These are phyloP conservation scores for Ceratocystis cacaofunesta DNA, from an alignment of 2,329 filamentous ascomycete species.

Conservation along the genomic window DNA sequence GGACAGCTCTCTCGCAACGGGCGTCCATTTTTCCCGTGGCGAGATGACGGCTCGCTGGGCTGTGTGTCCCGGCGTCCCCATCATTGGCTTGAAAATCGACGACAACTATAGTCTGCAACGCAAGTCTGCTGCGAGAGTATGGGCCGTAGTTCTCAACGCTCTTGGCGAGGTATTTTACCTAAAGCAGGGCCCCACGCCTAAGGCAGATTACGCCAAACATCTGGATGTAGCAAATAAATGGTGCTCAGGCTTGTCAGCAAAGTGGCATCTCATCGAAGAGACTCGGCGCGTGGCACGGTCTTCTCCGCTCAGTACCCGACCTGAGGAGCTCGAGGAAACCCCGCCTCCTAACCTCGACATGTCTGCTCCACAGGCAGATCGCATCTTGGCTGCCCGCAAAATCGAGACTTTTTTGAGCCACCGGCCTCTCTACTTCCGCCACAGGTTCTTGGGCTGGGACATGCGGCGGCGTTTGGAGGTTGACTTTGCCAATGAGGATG, in stretches of 20 bases:
- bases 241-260: conserved; percentile 61
- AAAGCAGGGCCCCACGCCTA: conserved; percentile 49
- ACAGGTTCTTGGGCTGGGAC: conserved; percentile 72
- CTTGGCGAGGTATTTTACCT: conserved; percentile 84
- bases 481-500: conserved; percentile 74
- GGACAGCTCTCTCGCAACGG: conserved; percentile 27
- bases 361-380: conserved; percentile 45
- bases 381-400: conserved; percentile 62
- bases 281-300: conserved; percentile 57
- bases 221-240: conserved; percentile 56
- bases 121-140: conserved; percentile 55
- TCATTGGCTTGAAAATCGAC: conserved; percentile 70
- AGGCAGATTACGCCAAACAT: conserved; percentile 32
- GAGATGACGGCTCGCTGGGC: conserved; percentile 82
- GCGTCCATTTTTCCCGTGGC: conserved; percentile 51
- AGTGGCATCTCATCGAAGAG: conserved; percentile 67
- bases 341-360: conserved; percentile 6
- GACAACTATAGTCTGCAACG: conserved; percentile 63
- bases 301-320: conserved; percentile 57
- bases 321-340: conserved; percentile 31
- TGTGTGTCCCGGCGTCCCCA: conserved; percentile 81
- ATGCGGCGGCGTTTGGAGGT: conserved; percentile 77
- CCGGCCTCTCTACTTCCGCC: conserved; percentile 63
- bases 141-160: conserved; percentile 89
- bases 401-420: conserved; percentile 62